Evolutionary conservation across 164 flowering plant genomes (phyloP), one percentile per base, ranked within the genome.

Genomic region (Piper betle): DNA sequence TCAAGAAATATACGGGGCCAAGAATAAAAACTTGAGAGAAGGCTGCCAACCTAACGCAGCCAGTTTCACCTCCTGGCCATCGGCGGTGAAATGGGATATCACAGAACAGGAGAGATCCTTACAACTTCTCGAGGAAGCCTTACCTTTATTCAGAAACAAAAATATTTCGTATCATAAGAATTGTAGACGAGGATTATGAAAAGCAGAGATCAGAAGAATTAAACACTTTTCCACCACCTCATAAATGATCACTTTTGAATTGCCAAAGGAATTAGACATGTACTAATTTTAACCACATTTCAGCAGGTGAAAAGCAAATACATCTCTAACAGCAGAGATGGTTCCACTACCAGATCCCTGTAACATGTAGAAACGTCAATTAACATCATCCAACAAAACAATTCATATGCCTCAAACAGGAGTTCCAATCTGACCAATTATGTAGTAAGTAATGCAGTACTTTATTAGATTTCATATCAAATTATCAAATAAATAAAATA

Each of bases 31-130:
- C 97, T 97, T 93, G 99, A 66, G 99, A 93, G 71, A 93, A 93
- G 19, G 86, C 75, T 43, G 82, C 68, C 64, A 93, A 74, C 73
- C 82, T 86, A 43, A 88, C 88, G 72, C 90, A 93, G 66, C 99
- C 99, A 52, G 92, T 87, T 84, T 86, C 41, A 74, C 71, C n/a
- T 77, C 52, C 65, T 60, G 88, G 37, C 96, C 99, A 65, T 88
- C 92, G 38, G 90, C 85, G 18, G 84, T 73, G 74, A 53, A 76
- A 64, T 90, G 97, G 60, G 82, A 77, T 63, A 93, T 93, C 73
- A 90, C 76, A 63, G 91, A 79, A 71, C 88, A 82, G 96, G 90
- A 13, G 97, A 88, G 61, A 90, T 77, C 69, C 77, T 86, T 46
- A 93, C 84, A 67, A 69, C 71, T 62, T 88, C 97, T n/a, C 97